phyloP scores from a whole-genome alignment of 257 asterid species.

The Prunella vulgaris region DNA sequence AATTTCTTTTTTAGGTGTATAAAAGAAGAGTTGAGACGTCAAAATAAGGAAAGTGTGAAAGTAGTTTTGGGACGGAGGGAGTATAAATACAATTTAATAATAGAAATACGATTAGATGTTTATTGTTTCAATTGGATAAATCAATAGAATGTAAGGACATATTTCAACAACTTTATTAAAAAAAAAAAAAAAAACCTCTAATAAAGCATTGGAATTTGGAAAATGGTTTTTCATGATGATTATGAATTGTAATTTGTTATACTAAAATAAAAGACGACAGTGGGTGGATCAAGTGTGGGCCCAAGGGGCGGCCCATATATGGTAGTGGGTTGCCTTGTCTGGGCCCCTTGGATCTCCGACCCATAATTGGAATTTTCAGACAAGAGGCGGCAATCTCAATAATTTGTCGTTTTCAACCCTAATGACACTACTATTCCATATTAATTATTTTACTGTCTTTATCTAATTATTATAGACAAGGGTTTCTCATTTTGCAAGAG shows the following conservation, averaged over 20 bases:
- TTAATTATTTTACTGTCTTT: background rate
- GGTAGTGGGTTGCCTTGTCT: constrained; percentile 25
- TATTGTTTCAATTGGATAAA: background rate
- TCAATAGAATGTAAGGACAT: background rate
- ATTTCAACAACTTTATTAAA: background rate
- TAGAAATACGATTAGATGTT: too few species aligned
- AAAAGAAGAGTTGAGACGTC: too few species aligned
- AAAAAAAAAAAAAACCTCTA: too few species aligned
- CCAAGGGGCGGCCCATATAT: constrained; percentile 26
- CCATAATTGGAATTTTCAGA: constrained; percentile 29
- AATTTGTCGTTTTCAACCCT: constrained; percentile 31
- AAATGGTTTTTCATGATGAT: background rate
- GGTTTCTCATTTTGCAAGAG: background rate
- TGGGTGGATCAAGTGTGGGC: constrained; percentile 23
- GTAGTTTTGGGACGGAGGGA: too few species aligned
- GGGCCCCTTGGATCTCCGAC: constrained; percentile 24
- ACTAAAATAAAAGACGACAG: background rate
- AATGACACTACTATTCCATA: background rate
- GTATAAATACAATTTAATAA: too few species aligned
- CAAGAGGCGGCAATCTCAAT: constrained; percentile 21
- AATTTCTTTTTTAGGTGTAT: too few species aligned
- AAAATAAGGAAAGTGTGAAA: too few species aligned
- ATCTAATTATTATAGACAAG: background rate
- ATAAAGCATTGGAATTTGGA: background rate
- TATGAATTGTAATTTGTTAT: background rate